Conservation (phyloP, 768 basidiomycete species). For the Kwoniella europaea region DNA sequence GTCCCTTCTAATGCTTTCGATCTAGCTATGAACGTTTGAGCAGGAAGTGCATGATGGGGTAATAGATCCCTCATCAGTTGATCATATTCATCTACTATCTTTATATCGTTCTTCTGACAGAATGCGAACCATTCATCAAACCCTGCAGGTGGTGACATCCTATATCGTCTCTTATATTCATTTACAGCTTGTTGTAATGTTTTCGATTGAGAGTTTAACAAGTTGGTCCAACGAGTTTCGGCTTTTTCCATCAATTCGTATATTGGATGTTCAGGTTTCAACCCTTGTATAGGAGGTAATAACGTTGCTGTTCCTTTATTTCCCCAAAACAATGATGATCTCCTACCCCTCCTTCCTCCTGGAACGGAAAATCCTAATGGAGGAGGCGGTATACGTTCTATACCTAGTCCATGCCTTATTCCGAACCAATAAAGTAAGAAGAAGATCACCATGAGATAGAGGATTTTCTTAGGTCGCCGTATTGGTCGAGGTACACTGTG, state of each 20-base stretch:
- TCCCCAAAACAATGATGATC: slow-evolving; percentile 35
- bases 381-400: slow-evolving; percentile 48
- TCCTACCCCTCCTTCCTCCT: slow-evolving; percentile 41
- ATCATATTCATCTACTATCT: slow-evolving; percentile 55
- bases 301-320: slow-evolving; percentile 42
- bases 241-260: slow-evolving; percentile 57
- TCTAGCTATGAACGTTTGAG: slow-evolving; percentile 40
- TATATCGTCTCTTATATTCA: slow-evolving; percentile 81
- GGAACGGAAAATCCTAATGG: slow-evolving; percentile 46
- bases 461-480: slow-evolving; percentile 52
- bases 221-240: slow-evolving; percentile 42
- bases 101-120: slow-evolving; percentile 46
- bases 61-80: slow-evolving; percentile 52
- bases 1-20: slow-evolving; percentile 36
- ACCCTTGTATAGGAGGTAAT: slow-evolving; percentile 1
- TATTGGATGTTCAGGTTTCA: slow-evolving; percentile 52
- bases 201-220: slow-evolving; percentile 70
- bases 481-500: slow-evolving; percentile 37
- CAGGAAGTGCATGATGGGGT: slow-evolving; percentile 51
- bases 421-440: slow-evolving; percentile 56
- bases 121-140: slow-evolving; percentile 81
- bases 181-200: slow-evolving; percentile 75
- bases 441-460: slow-evolving; percentile 55
- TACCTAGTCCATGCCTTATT: slow-evolving; percentile 55
- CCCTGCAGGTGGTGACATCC: slow-evolving; percentile 78